These are phyloP conservation scores for Tylopilus balloui DNA, from an alignment of 768 basidiomycete species.

Conservation along the genomic window DNA sequence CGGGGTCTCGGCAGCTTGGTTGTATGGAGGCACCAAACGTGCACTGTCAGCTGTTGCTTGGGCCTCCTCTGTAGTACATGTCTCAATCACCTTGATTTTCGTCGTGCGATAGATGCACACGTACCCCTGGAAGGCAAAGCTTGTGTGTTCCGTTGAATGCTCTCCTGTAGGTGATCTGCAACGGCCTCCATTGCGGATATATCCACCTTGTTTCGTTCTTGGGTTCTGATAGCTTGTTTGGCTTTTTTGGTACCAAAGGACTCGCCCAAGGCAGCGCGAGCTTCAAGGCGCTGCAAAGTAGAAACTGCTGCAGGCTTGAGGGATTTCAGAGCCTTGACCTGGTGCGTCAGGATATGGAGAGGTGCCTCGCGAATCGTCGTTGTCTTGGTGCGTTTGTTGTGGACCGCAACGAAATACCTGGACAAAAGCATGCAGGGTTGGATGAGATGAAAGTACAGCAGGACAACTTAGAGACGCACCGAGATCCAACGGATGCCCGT, in stretches of 20 bases:
- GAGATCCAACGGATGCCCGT: conserved; percentile 56
- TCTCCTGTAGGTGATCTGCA: conserved; percentile 74
- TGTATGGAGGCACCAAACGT: conserved; percentile 74
- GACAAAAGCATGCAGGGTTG: not conserved
- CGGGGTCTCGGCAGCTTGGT: conserved; percentile 60
- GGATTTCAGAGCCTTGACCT: conserved; percentile 81
- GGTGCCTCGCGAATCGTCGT: conserved; percentile 65
- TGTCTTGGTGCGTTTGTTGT: conserved; percentile 70
- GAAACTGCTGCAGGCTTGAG: conserved; percentile 48
- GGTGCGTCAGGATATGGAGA: conserved; percentile 65
- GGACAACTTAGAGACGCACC: conserved; percentile 41
- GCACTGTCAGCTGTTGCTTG: conserved; percentile 57
- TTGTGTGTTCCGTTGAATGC: conserved; percentile 70
- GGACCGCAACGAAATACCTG: conserved; percentile 82
- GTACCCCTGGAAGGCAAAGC: conserved; percentile 67
- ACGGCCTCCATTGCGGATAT: conserved; percentile 83
- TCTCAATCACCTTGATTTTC: not conserved
- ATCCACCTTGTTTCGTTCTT: conserved; percentile 88
- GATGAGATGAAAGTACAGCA: conserved; percentile 2
- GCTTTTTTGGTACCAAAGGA: conserved; percentile 96
- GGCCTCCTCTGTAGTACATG: conserved; percentile 50
- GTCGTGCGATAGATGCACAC: conserved; percentile 21
- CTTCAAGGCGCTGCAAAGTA: conserved; percentile 49
- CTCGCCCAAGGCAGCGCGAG: conserved; percentile 78
- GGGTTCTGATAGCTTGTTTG: conserved; percentile 75